Base-by-base conservation (phyloP, 1,284 basidiomycete species). In the Heterobasidion irregulare region DNA sequence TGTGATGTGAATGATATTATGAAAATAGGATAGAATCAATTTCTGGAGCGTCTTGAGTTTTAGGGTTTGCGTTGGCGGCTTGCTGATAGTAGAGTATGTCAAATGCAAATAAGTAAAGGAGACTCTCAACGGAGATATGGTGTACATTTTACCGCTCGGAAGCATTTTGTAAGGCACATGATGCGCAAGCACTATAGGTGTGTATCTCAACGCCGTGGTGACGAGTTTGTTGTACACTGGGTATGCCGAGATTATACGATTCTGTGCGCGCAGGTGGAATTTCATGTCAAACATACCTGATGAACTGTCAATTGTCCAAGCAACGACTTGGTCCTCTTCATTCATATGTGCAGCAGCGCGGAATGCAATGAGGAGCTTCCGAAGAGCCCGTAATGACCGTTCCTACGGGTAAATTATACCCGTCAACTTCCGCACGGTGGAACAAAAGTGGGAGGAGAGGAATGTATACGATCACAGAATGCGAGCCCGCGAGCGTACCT, bases 181-280 rank as follows among this genome's bases (percentile, higher is more conserved):
- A 64, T 95, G 86, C 56, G 83, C 78, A 10, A 99, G 79, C 1
- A 98, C 82, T 38, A 98, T 80, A 0, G 96, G 96, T 0, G 94
- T 94, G 72, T 93, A 99, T 66, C 86, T 86, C 52, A 99, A 76
- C 0, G 94, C 75, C 1, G 95, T 97, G 12, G 84, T 81, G 36
- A 99, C 78, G 18, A 99, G 79, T 72, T 97, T 97, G 75, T 89
- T 90, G 75, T 96, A 99, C 15, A 96, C 92, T 92, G 58, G 38
- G 44, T 9, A 62, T 26, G 26, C 26, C 26, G 6, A 26, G 4
- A 58, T 45, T 32, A 12, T 46, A 57, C 46, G n/a, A 56, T 15
- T 34, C 12, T 41, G 34, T 13, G 9, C 6, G 16, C 15, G 53
- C 47, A 3, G 26, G 49, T n/a, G 8, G 45, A 16, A 49, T 46